Evolutionary conservation across 1,139 yeast genomes (phyloP).

Genomic region (Arxiozyma telluris): DNA sequence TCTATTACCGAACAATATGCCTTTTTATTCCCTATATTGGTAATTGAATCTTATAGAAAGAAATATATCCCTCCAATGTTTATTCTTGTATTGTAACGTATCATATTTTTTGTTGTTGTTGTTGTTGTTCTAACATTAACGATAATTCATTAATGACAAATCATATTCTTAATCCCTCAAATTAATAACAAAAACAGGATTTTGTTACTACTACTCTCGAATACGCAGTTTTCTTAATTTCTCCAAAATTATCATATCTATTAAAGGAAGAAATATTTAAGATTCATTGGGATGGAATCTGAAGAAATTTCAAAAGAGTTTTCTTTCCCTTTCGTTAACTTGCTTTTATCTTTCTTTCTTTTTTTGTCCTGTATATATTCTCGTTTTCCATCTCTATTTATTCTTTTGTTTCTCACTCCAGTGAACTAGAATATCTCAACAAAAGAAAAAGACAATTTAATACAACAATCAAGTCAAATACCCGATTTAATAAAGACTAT

Average conservation of each 20-base stretch:
- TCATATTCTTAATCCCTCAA: not conserved
- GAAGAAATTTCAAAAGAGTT: not conserved
- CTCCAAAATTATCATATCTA: not conserved
- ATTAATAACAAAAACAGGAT: not conserved
- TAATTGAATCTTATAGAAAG: not conserved
- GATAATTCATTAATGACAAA: not conserved
- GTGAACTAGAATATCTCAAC: too few species aligned
- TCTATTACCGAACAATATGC: too few species aligned
- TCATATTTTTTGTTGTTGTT: not conserved
- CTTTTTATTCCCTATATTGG: not conserved
- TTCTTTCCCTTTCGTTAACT: not conserved
- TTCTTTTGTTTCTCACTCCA: too few species aligned
- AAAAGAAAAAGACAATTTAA: too few species aligned
- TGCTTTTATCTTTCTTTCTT: not conserved
- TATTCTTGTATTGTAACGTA: not conserved
- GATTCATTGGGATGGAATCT: not conserved
- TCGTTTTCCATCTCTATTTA: too few species aligned
- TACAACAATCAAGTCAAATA: too few species aligned
- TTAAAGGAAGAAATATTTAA: not conserved
- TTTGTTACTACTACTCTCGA: not conserved
- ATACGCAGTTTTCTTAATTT: too few species aligned
- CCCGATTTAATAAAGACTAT: too few species aligned
- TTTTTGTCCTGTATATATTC: not conserved
- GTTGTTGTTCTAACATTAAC: too few species aligned
- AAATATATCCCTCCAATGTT: not conserved